Evolutionary conservation across 2,329 filamentous ascomycete genomes (phyloP), one percentile per base, ranked within the genome.

Genomic region (Calonectria fujianensis): DNA sequence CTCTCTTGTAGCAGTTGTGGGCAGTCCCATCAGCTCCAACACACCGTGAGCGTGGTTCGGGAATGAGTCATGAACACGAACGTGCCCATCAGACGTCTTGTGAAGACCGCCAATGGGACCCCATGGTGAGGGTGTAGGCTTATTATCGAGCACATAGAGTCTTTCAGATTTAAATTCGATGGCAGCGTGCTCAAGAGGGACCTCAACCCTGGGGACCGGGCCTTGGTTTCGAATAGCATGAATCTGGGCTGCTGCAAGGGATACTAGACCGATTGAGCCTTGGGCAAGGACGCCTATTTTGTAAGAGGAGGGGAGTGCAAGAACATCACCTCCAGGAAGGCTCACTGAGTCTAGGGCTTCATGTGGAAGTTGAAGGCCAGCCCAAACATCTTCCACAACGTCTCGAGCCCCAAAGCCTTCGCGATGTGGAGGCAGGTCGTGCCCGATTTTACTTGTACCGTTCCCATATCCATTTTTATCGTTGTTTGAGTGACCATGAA

Each of bases 101-200:
- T 59, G 54, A 6, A 59, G 32, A 16, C 54, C 54, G 2, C 54
- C 54, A 11, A 59, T 31, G 5, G 54, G 27, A 7, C 54, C 54
- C 54, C 54, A 59, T n/a, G 54, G 32, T 8, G 54, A 37, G 10
- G 31, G 54, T 16, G 54, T 7, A 2, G 54, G 32, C 10, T 59
- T 59, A 3, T 32, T 32, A 37, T 59, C 54, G 4, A 59, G 31
- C 13, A 20, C n/a, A 13, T 59, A 59, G 13, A 59, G 32, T 24
- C 54, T 59, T 24, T 59, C 54, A 7, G 54, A 59, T n/a, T 59
- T 59, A 20, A 59, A 59, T 16, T 59, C 54, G 6, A 59, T 14
- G 20, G 32, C 54, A 3, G 54, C 54, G 13, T 59, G 54, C 4
- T 8, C 20, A 6, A 59, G 54, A 37, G 54, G 54, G 8, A 59